These are phyloP conservation scores for Platanthera guangdongensis DNA, from an alignment of 106 monocot species.

Conservation along the genomic window DNA sequence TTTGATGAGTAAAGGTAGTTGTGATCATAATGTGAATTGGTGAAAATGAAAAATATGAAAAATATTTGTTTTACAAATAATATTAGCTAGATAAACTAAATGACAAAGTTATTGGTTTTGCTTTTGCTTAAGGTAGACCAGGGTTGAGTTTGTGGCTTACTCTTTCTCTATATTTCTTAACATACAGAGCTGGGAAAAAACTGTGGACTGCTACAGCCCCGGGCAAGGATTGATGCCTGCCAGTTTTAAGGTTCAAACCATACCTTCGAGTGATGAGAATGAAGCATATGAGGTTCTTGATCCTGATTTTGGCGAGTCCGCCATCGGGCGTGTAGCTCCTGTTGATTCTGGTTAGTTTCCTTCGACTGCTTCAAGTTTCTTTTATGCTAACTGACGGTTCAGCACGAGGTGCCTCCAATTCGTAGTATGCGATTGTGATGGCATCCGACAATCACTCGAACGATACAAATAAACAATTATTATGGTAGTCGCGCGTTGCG, in stretches of 20 bases:
- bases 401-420: too few relatives aligned
- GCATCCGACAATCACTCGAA: too few relatives aligned
- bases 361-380: neutral
- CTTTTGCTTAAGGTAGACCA: neutral
- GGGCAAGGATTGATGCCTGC: constrained; percentile 96
- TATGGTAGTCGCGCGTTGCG: too few relatives aligned
- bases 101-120: neutral
- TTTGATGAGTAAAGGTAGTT: too few relatives aligned
- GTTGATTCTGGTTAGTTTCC: constrained; percentile 74
- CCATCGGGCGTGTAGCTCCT: constrained; percentile 86
- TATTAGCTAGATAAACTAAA: too few relatives aligned
- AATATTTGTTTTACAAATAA: too few relatives aligned
- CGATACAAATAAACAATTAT: too few relatives aligned
- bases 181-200: constrained; percentile 92
- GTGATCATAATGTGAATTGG: too few relatives aligned
- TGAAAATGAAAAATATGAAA: too few relatives aligned
- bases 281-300: constrained; percentile 66
- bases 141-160: neutral
- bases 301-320: constrained; percentile 93
- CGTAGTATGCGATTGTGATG: too few relatives aligned
- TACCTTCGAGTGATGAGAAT: constrained; percentile 55
- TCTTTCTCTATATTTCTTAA: constrained; percentile 2
- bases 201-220: constrained; percentile 95
- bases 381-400: neutral
- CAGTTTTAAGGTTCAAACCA: constrained; percentile 77